Evolutionary conservation across 192 early-diverging fungal genomes (phyloP).

Genomic region (Coemansia sp.): DNA sequence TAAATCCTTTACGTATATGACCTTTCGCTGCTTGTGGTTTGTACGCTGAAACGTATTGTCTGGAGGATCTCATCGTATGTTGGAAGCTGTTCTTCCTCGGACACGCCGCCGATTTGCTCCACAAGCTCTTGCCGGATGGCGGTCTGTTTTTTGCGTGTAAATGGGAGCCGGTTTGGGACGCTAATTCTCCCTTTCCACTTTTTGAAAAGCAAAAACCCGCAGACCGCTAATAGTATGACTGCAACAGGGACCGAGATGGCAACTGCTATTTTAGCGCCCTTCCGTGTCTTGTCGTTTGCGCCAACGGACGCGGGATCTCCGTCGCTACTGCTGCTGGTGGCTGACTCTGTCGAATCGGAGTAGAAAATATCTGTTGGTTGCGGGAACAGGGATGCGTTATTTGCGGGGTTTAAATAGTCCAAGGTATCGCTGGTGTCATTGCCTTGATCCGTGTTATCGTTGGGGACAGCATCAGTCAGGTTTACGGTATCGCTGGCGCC

Average conservation of each 20-base stretch:
- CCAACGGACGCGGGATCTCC: not conserved
- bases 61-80: constrained; percentile 16
- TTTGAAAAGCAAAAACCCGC: constrained; percentile 16
- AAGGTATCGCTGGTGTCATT: not conserved
- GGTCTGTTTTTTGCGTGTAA: not conserved
- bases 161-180: not conserved
- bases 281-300: not conserved
- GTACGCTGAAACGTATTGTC: not conserved
- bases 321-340: not conserved
- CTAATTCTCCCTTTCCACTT: not conserved
- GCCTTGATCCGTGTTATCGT: constrained; percentile 5
- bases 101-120: constrained; percentile 22
- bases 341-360: not conserved
- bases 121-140: constrained; percentile 2
- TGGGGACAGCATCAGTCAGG: not conserved
- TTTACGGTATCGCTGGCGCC: not conserved
- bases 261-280: constrained; percentile 18
- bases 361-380: not conserved
- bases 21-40: not conserved
- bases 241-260: constrained; percentile 18
- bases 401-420: constrained; percentile 3
- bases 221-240: constrained; percentile 10
- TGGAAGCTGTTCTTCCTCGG: constrained; percentile 15
- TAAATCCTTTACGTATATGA: not conserved
- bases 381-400: not conserved